Evolutionary conservation across 1,139 yeast genomes (phyloP).

Genomic region (Yamadazyma siamensis): DNA sequence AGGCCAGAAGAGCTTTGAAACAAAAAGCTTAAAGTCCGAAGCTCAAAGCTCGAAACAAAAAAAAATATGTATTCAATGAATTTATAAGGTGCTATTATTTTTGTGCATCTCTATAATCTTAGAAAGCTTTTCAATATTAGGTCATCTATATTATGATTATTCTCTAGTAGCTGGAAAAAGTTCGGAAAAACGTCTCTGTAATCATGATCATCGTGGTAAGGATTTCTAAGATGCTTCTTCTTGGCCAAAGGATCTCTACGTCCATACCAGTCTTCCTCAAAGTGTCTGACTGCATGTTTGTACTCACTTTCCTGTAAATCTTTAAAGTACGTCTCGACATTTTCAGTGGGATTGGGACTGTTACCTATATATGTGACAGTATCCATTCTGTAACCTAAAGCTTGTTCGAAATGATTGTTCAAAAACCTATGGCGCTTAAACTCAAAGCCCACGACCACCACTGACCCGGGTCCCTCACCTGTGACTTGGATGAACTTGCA

Average conservation of each 20-base stretch:
- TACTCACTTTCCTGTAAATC: conserved; percentile 48
- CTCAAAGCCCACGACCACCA: conserved; percentile 69
- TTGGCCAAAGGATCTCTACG: conserved; percentile 33
- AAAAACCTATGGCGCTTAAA: conserved; percentile 64
- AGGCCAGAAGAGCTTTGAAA: conserved; percentile 57
- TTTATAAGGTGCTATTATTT: no score
- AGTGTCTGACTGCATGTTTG: conserved; percentile 53
- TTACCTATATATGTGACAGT: conserved; percentile 54
- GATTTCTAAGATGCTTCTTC: conserved; percentile 56
- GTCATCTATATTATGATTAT: background rate
- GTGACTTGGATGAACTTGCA: conserved; percentile 51
- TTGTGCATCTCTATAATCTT: no score
- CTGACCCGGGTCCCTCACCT: conserved; percentile 44
- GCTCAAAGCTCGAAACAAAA: no score
- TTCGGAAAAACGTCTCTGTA: conserved; percentile 25
- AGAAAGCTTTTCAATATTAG: no score
- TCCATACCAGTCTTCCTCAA: conserved; percentile 63
- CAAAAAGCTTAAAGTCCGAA: conserved; percentile 3
- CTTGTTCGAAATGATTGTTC: conserved; percentile 48
- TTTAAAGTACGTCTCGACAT: conserved; percentile 29
- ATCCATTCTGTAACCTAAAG: conserved; percentile 36
- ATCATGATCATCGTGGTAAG: conserved; percentile 48
- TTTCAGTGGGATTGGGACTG: conserved; percentile 50
- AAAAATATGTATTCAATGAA: conserved; percentile 13
- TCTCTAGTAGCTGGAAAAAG: conserved; percentile 18